Base-by-base conservation (phyloP, 2,329 filamentous ascomycete genomes). In the Dryadomyces sulphureus region DNA sequence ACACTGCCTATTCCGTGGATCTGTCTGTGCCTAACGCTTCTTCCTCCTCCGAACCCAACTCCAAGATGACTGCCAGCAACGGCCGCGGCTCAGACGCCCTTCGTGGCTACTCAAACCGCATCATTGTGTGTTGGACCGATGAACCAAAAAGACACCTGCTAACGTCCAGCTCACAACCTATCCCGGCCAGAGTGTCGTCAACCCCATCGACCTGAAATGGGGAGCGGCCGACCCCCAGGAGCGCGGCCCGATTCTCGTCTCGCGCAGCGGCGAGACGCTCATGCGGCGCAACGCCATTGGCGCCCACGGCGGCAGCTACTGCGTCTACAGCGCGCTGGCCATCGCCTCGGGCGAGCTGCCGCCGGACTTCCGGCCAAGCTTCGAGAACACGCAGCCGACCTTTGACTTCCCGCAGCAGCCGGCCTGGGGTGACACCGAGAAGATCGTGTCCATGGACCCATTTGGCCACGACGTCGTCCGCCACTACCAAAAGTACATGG, bases 361-460 rank as follows among this genome's bases (percentile, higher is more conserved):
- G 16, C 21, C 45, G 14, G 38, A 46, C 45, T 46, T 46, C 45
- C 45, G 45, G 19, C 45, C 45, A 11, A 46, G 30, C 30, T 46
- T 46, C n/a, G 45, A 46, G 32, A 46, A 46, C 45, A 46, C 45
- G 36, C 45, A 46, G 45, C 45, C 45, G 38, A 46, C 45, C 14
- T 46, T 46, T 40, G 27, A 46, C 20, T 46, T 46, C 17, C 38
- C 45, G 19, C 45, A 41, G 30, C 45, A 46, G 45, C 27, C 38
- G 27, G 45, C 45, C 24, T 46, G 45, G 45, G 25, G 27, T 16
- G 45, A 46, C 19, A 25, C 38, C 19, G 38, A 30, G 25, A 46
- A 46, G 45, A 46, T 46, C 14, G 45, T 46, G 45, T 41, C 45
- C 24, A 40, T 46, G 38, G 45, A 46, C 45, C 45, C 45, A 9